Conservation (phyloP, 1,284 basidiomycete species). For the Pseudozyma sp. region DNA sequence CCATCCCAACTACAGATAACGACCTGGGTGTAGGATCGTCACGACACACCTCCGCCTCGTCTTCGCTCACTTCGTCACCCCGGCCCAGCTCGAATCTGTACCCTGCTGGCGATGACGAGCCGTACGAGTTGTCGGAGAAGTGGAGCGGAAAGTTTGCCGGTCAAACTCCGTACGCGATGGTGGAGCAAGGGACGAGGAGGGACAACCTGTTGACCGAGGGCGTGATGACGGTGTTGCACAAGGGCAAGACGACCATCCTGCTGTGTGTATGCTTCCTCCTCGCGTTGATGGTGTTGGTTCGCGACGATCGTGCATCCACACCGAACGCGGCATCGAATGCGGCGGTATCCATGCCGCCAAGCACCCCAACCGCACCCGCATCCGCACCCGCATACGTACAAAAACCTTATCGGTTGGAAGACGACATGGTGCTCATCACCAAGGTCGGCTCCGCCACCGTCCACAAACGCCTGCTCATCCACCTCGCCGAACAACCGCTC, state of each 20-base stretch:
- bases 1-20: slow-evolving; percentile 2
- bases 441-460: slow-evolving; percentile 42
- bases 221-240: not conserved
- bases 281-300: slow-evolving; percentile 4
- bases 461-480: slow-evolving; percentile 32
- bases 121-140: slow-evolving; percentile 17
- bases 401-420: slow-evolving; percentile 19
- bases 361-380: not conserved
- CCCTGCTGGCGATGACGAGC: not conserved
- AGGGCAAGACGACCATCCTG: slow-evolving; percentile 16
- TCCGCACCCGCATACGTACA: not conserved
- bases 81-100: slow-evolving; percentile 1
- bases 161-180: too few species aligned
- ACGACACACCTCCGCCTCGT: slow-evolving; percentile 1
- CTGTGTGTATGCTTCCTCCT: slow-evolving; percentile 18
- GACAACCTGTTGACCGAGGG: not conserved
- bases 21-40: not conserved
- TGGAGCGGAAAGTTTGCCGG: too few species aligned
- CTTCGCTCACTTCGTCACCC: slow-evolving; percentile 11
- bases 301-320: not conserved
- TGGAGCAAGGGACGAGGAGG: not conserved
- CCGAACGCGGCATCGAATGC: not conserved
- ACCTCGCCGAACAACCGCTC: slow-evolving; percentile 20
- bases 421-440: slow-evolving; percentile 48
- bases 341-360: not conserved